Evolutionary conservation across 495 filamentous ascomycete species (phyloP).

Genomic region (Neurospora sp.): DNA sequence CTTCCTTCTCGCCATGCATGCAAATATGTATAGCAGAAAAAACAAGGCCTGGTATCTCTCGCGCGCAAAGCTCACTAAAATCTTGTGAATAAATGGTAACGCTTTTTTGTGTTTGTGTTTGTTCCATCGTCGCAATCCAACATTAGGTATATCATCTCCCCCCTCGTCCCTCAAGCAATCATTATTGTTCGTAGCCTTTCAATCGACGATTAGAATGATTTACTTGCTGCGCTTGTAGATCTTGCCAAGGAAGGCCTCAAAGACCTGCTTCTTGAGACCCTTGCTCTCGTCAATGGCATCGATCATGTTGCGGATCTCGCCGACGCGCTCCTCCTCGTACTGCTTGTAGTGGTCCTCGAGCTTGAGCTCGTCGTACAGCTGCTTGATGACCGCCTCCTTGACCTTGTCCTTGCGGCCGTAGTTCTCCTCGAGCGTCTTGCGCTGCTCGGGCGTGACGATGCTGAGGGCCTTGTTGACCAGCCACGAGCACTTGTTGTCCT

Average conservation of each 20-base stretch:
- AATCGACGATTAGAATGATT: not conserved
- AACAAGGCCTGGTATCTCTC: not conserved
- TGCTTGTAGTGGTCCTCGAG: conserved; percentile 72
- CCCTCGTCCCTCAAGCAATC: not conserved
- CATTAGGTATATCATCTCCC: not conserved
- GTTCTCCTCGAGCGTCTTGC: conserved; percentile 67
- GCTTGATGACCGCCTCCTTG: conserved; percentile 77
- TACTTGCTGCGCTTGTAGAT: conserved; percentile 96
- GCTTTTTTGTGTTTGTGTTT: not conserved
- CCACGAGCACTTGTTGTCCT: conserved; percentile 99
- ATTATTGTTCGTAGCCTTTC: too few relatives aligned
- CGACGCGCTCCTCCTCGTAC: conserved; percentile 79
- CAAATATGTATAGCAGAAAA: not conserved
- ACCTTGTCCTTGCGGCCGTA: conserved; percentile 81
- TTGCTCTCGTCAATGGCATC: conserved; percentile 67
- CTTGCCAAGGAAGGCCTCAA: conserved; percentile 84
- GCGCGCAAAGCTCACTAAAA: not conserved
- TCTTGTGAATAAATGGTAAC: not conserved
- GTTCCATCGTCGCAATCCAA: not conserved
- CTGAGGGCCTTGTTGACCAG: conserved; percentile 85
- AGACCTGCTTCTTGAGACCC: conserved; percentile 81
- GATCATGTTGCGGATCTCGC: conserved; percentile 64
- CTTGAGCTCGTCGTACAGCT: conserved; percentile 71
- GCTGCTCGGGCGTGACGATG: conserved; percentile 68
- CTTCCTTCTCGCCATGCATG: not conserved